A percentile compares a stretch with the other conserved stretches of the same genome.
Evolutionary conservation across 768 basidiomycete species (phyloP).

Genomic region (Baorangia bicolor): DNA sequence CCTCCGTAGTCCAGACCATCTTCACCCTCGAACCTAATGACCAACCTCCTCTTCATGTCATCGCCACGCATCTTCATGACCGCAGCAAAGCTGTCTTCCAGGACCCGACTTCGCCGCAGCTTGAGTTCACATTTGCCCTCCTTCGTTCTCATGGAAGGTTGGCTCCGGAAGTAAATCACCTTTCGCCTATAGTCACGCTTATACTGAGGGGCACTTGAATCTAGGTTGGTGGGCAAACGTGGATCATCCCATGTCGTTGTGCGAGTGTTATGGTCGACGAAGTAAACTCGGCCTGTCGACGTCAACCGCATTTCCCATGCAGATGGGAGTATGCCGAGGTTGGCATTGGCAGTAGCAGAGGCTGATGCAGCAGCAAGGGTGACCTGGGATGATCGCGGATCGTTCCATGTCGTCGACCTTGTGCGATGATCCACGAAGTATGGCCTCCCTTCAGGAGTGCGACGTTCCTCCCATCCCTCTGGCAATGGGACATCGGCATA

Average conservation of each 20-base stretch:
- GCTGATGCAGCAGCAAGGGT: slow-evolving; percentile 45
- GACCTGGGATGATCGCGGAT: slow-evolving; percentile 64
- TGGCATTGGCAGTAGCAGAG: slow-evolving; percentile 47
- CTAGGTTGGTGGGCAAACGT: slow-evolving; percentile 75
- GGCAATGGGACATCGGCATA: slow-evolving; percentile 74
- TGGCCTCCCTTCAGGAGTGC: slow-evolving; percentile 81
- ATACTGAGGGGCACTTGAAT: slow-evolving; percentile 91
- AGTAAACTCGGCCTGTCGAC: slow-evolving; percentile 81
- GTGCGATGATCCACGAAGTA: slow-evolving; percentile 78
- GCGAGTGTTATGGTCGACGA: slow-evolving; percentile 88
- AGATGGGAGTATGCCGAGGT: slow-evolving; percentile 80
- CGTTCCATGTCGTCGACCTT: slow-evolving; percentile 88
- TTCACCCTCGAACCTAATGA: slow-evolving; percentile 77
- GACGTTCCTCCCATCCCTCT: slow-evolving; percentile 89
- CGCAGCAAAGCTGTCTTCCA: slow-evolving; percentile 85
- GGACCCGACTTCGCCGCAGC: slow-evolving; percentile 72
- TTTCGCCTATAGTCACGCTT: slow-evolving; percentile 92
- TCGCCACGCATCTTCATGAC: slow-evolving; percentile 79
- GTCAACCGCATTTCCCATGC: slow-evolving; percentile 97
- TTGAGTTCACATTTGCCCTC: slow-evolving; percentile 87
- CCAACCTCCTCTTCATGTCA: slow-evolving; percentile 66
- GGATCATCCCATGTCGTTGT: slow-evolving; percentile 96
- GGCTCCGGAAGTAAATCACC: slow-evolving; percentile 89
- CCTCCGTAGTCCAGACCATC: slow-evolving; percentile 81
- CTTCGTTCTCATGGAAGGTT: slow-evolving; percentile 76